phyloP scores from a whole-genome alignment of 306 rosid species.

The Dalbergia cochinchinensis region DNA sequence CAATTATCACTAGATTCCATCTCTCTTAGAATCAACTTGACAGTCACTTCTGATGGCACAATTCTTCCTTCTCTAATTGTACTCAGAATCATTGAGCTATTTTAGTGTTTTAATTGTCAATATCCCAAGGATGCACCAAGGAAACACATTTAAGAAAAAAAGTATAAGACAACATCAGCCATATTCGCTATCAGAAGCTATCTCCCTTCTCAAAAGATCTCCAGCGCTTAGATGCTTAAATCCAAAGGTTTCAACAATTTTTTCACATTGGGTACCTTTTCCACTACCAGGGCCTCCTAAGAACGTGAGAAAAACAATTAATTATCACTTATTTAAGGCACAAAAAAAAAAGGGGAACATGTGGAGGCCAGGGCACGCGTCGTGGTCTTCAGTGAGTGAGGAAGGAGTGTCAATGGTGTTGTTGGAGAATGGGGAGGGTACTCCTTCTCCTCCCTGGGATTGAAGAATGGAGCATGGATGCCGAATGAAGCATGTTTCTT shows the following conservation, averaged over 20 bases:
- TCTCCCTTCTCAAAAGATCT: conserved; percentile 89
- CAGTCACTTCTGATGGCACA: conserved; percentile 90
- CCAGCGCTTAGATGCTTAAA: conserved; percentile 97
- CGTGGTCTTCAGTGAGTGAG: too few relatives aligned
- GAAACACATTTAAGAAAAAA: conserved; percentile 30
- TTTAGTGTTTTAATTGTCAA: conserved; percentile 47
- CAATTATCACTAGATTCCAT: conserved; percentile 69
- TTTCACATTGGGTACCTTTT: conserved; percentile 93
- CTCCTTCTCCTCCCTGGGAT: too few relatives aligned
- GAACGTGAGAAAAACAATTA: conserved; percentile 31
- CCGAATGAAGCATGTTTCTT: too few relatives aligned
- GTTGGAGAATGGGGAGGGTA: too few relatives aligned
- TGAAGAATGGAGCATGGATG: too few relatives aligned
- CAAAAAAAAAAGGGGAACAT: too few relatives aligned
- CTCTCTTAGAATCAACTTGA: conserved; percentile 81
- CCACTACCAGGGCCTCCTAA: conserved; percentile 98
- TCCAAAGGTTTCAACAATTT: conserved; percentile 82
- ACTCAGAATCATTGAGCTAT: conserved; percentile 79
- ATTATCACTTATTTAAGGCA: conserved; percentile 36
- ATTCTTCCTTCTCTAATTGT: conserved; percentile 85
- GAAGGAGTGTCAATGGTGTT: too few relatives aligned
- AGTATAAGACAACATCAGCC: conserved; percentile 64
- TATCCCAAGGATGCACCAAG: not conserved
- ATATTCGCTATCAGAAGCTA: conserved; percentile 67
- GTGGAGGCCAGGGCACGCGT: too few relatives aligned